A percentile compares a stretch with the other conserved stretches of the same genome.
Conservation (phyloP, 2,329 filamentous ascomycete genomes). For the Tolypocladium pustulatum region DNA sequence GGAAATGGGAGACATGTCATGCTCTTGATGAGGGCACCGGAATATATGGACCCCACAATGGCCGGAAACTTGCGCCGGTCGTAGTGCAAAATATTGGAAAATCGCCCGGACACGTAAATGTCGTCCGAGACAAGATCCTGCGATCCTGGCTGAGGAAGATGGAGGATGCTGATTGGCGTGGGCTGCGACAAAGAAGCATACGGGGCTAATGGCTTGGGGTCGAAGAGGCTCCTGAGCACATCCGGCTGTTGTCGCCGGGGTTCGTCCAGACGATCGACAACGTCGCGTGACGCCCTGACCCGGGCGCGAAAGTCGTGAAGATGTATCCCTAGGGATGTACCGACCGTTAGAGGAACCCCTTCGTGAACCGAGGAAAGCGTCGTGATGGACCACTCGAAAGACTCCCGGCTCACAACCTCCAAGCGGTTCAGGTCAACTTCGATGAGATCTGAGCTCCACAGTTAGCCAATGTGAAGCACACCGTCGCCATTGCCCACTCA, state of each 20-base stretch:
- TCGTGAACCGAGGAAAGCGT: slow-evolving; percentile 62
- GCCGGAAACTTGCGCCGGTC: slow-evolving; percentile 77
- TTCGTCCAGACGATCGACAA: slow-evolving; percentile 24
- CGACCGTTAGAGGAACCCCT: slow-evolving; percentile 67
- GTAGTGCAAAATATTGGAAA: slow-evolving; percentile 81
- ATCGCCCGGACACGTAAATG: slow-evolving; percentile 82
- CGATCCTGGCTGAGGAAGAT: slow-evolving; percentile 51
- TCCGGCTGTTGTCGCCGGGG: slow-evolving; percentile 13
- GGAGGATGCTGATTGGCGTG: slow-evolving; percentile 72
- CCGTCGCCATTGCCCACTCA: slow-evolving; percentile 25
- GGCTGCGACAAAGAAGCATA: slow-evolving; percentile 71
- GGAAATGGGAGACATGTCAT: slow-evolving; percentile 60
- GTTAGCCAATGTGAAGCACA: slow-evolving; percentile 1
- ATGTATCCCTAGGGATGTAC: slow-evolving; percentile 71
- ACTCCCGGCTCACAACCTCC: slow-evolving; percentile 55
- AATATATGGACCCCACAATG: slow-evolving; percentile 69
- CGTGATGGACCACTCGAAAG: slow-evolving; percentile 74
- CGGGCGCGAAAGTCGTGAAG: slow-evolving; percentile 63
- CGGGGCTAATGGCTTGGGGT: slow-evolving; percentile 38
- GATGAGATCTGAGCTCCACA: slow-evolving; percentile 42
- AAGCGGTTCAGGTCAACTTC: slow-evolving; percentile 74
- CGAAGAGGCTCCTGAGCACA: slow-evolving; percentile 32
- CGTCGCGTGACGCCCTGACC: slow-evolving; percentile 18
- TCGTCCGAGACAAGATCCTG: slow-evolving; percentile 54
- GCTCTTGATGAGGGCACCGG: slow-evolving; percentile 68